A percentile compares a stretch with the other conserved stretches of the same genome.
phyloP scores from a whole-genome alignment of 1,284 basidiomycete species.

The Apiotrichum gracile region DNA sequence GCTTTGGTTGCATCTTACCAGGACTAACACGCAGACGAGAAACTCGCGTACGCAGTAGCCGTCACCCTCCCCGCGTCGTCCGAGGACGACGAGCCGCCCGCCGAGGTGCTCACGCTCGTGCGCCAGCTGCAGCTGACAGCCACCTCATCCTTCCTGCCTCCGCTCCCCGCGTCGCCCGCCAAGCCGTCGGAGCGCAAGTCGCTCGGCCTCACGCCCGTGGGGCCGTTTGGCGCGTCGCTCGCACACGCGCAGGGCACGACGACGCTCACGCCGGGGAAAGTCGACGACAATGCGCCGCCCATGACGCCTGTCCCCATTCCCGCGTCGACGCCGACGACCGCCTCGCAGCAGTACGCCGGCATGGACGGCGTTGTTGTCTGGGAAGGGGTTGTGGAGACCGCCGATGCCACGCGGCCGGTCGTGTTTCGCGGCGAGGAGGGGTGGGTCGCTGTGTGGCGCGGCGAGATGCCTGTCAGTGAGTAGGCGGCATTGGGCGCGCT shows the following conservation, averaged over 20 bases:
- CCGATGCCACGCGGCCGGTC: slow-evolving; percentile 41
- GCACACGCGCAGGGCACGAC: background rate
- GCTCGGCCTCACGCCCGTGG: background rate
- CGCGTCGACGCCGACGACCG: slow-evolving; percentile 52
- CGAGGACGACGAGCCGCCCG: background rate
- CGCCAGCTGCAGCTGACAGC: slow-evolving; percentile 58
- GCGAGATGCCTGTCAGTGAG: slow-evolving; percentile 70
- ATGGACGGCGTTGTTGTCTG: slow-evolving; percentile 68
- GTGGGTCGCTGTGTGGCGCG: slow-evolving; percentile 71
- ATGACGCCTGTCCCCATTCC: slow-evolving; percentile 17
- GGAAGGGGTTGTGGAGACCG: slow-evolving; percentile 38
- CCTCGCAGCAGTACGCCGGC: slow-evolving; percentile 63
- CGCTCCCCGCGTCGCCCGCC: slow-evolving; percentile 10
- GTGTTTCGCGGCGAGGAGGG: slow-evolving; percentile 55
- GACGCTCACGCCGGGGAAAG: too few species aligned
- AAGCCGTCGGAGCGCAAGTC: slow-evolving; percentile 6
- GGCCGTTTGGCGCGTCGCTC: background rate
- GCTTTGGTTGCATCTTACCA: background rate
- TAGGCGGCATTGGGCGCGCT: slow-evolving; percentile 12
- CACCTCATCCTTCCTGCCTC: slow-evolving; percentile 73
- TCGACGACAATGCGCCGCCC: background rate
- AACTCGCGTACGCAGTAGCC: slow-evolving; percentile 62
- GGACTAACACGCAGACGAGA: slow-evolving; percentile 56
- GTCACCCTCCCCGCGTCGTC: slow-evolving; percentile 38
- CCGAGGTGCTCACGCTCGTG: too few species aligned